A percentile compares a stretch with the other conserved stretches of the same genome.
Conservation (phyloP, 2,329 filamentous ascomycete species). For the Metarhizium humberi region DNA sequence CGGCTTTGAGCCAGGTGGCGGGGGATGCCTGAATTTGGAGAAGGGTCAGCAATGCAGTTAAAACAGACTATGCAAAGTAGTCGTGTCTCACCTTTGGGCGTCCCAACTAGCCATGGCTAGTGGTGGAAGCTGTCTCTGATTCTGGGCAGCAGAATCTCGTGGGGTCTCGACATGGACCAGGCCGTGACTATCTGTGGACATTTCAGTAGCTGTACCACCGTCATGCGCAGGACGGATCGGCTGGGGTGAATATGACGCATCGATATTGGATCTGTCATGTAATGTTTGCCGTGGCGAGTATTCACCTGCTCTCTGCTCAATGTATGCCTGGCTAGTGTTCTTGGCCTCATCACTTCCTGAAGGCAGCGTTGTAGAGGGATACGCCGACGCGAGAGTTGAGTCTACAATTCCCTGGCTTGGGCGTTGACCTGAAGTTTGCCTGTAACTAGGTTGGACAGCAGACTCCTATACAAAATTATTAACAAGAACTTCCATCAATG, state of each 20-base stretch:
- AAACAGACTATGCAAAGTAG: not conserved
- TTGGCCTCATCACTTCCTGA: not conserved
- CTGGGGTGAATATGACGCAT: not conserved
- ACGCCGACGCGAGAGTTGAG: not conserved
- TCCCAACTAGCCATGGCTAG: constrained; percentile 35
- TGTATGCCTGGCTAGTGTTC: not conserved
- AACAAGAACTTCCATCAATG: not conserved
- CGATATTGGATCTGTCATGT: not conserved
- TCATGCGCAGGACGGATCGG: not conserved
- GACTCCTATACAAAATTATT: not conserved
- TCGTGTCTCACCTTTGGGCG: constrained; percentile 38
- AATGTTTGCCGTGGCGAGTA: not conserved
- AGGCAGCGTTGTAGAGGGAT: not conserved
- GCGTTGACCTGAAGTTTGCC: not conserved
- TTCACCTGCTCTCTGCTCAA: not conserved
- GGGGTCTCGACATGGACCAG: not conserved
- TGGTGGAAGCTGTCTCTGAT: not conserved
- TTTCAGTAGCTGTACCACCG: not conserved
- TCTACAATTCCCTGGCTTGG: not conserved
- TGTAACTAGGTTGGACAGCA: not conserved
- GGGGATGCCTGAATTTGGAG: constrained; percentile 42
- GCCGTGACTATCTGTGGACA: not conserved
- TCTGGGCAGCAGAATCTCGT: not conserved
- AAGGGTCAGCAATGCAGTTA: constrained; percentile 3
- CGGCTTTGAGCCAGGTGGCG: constrained; percentile 59